A percentile compares a stretch with the other conserved stretches of the same genome.
Evolutionary conservation across 148 eudicot genomes (phyloP).

Genomic region (Drosera capensis): DNA sequence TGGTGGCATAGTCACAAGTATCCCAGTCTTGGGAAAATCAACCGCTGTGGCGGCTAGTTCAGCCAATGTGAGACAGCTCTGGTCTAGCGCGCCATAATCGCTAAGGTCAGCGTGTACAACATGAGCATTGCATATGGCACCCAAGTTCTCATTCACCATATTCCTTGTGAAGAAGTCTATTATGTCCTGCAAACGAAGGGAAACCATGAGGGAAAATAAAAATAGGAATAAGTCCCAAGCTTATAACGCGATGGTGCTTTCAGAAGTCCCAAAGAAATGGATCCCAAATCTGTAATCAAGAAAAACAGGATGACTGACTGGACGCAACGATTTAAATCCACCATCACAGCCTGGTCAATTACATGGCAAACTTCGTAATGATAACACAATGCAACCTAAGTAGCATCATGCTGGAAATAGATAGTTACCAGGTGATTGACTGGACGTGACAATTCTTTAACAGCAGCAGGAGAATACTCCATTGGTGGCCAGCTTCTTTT

Average conservation of each 20-base stretch:
- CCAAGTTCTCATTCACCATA: slow-evolving; percentile 78
- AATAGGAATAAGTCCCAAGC: too few species aligned
- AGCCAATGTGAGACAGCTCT: slow-evolving; percentile 56
- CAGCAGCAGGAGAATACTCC: slow-evolving; percentile 61
- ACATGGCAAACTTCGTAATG: background rate
- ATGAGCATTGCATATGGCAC: slow-evolving; percentile 85
- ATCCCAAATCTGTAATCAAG: too few species aligned
- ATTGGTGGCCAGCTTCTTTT: slow-evolving; percentile 65
- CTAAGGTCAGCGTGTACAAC: slow-evolving; percentile 83
- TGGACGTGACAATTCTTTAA: slow-evolving; percentile 20
- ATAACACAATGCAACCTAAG: background rate
- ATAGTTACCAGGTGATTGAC: slow-evolving; percentile 41
- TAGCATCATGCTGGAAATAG: too few species aligned
- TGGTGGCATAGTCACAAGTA: slow-evolving; percentile 47
- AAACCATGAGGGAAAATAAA: background rate
- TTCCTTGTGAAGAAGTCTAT: slow-evolving; percentile 65
- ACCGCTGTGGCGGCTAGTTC: slow-evolving; percentile 88
- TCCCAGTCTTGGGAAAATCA: slow-evolving; percentile 93
- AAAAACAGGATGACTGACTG: too few species aligned
- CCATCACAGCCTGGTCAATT: too few species aligned
- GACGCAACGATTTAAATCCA: too few species aligned
- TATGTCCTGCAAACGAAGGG: slow-evolving; percentile 40
- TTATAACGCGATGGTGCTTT: too few species aligned
- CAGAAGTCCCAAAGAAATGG: too few species aligned
- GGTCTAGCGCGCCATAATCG: slow-evolving; percentile 50